These are phyloP conservation scores for Colletotrichum tropicale DNA, from an alignment of 2,329 filamentous ascomycete genomes.

Conservation along the genomic window DNA sequence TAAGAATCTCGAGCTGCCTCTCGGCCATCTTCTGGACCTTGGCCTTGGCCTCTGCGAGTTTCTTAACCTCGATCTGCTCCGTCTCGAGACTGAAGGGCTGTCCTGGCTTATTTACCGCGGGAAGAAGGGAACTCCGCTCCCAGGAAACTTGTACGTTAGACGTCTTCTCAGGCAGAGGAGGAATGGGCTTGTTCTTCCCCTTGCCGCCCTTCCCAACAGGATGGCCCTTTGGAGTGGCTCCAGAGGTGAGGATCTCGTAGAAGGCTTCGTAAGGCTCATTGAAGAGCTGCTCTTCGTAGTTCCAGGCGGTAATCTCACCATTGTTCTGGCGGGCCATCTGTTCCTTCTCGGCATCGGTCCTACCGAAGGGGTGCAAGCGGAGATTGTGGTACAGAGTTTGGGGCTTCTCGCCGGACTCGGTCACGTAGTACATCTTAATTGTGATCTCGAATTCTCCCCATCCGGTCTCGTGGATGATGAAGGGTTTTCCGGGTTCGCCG, in stretches of 20 bases:
- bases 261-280: conserved; percentile 96
- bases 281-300: conserved; percentile 94
- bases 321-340: conserved; percentile 56
- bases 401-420: conserved; percentile 88
- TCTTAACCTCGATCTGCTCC: conserved; percentile 67
- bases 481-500: conserved; percentile 69
- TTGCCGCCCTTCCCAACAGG: conserved; percentile 52
- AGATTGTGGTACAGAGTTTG: conserved; percentile 95
- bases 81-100: conserved; percentile 78
- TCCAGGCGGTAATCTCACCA: conserved; percentile 76
- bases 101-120: conserved; percentile 66
- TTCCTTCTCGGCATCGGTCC: conserved; percentile 75
- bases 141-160: conserved; percentile 39
- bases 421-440: conserved; percentile 91
- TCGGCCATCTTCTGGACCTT: conserved; percentile 66
- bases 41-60: conserved; percentile 65
- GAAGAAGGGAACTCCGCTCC: conserved; percentile 77
- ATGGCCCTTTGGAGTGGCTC: conserved; percentile 60
- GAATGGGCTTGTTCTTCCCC: conserved; percentile 53
- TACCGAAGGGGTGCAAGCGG: conserved; percentile 87
- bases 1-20: conserved; percentile 64
- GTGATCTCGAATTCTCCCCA: conserved; percentile 99
- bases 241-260: conserved; percentile 83
- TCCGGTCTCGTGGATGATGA: conserved; percentile 88
- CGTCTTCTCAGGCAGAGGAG: conserved; percentile 34